These are phyloP conservation scores for Fusarium sp. DNA, from an alignment of 2,329 filamentous ascomycete species.

Conservation along the genomic window DNA sequence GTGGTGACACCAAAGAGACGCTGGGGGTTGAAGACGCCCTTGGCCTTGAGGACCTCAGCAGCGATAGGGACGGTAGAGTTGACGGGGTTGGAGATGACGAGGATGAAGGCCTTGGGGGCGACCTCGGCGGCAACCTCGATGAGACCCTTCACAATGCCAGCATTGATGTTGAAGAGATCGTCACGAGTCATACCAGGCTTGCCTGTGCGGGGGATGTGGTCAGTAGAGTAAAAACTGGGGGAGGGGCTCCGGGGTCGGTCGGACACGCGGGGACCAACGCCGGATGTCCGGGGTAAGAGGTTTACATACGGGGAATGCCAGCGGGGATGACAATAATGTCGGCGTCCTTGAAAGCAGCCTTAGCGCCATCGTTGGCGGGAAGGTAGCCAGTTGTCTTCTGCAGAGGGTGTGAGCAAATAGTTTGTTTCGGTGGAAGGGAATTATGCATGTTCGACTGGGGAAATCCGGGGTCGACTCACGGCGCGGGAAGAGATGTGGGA, in stretches of 20 bases:
- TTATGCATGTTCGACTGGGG: slow-evolving; percentile 14
- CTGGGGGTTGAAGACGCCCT: slow-evolving; percentile 92
- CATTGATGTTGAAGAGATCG: slow-evolving; percentile 99
- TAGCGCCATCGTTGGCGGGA: slow-evolving; percentile 84
- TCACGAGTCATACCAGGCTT: slow-evolving; percentile 99
- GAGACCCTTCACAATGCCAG: slow-evolving; percentile 94
- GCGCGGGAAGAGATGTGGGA: slow-evolving; percentile 96
- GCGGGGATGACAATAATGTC: slow-evolving; percentile 98
- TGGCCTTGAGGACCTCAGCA: slow-evolving; percentile 94
- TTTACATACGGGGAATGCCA: slow-evolving; percentile 88
- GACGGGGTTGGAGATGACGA: slow-evolving; percentile 99
- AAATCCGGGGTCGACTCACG: slow-evolving; percentile 55
- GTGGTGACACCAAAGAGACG: slow-evolving; percentile 98
- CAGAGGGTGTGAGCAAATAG: slow-evolving; percentile 44
- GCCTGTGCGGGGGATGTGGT: slow-evolving; percentile 62
- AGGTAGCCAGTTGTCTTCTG: slow-evolving; percentile 90
- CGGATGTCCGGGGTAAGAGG: slow-evolving; percentile 28
- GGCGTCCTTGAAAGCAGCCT: slow-evolving; percentile 88
- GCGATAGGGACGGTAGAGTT: slow-evolving; percentile 99
- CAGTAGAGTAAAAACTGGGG: slow-evolving; percentile 32
- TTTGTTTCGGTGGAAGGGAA: slow-evolving; percentile 39
- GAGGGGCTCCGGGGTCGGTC: slow-evolving; percentile 25
- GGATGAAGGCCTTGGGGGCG: slow-evolving; percentile 90
- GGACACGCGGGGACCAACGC: slow-evolving; percentile 28
- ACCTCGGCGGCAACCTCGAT: slow-evolving; percentile 88